A percentile compares a stretch with the other conserved stretches of the same genome.
phyloP scores from a whole-genome alignment of 805 yeast species.

The Wickerhamomyces ciferrii region DNA sequence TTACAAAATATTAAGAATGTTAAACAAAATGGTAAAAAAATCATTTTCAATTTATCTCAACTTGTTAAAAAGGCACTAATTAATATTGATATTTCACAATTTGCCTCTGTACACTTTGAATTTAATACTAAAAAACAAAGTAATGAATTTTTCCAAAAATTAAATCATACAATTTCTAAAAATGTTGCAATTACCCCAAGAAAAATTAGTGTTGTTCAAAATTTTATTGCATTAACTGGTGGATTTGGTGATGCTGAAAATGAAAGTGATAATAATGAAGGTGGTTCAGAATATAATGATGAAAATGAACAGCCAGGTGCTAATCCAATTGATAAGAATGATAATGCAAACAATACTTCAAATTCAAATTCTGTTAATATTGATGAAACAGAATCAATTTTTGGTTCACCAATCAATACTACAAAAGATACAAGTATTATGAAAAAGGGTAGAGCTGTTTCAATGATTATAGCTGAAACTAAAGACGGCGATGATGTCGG shows the following conservation, averaged over 20 bases:
- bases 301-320: slow-evolving; percentile 5
- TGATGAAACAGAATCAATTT: slow-evolving; percentile 9
- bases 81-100: slow-evolving; percentile 2
- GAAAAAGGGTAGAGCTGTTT: slow-evolving; percentile 11
- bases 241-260: background rate
- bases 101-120: slow-evolving; percentile 3
- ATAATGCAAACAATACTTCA: background rate
- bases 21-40: background rate
- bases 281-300: slow-evolving; percentile 1
- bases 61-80: slow-evolving; percentile 11
- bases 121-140: background rate
- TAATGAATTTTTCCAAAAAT: background rate
- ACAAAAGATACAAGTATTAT: slow-evolving; percentile 17
- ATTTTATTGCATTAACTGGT: slow-evolving; percentile 19
- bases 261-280: slow-evolving; percentile 5
- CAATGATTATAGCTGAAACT: slow-evolving; percentile 13
- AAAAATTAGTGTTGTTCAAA: slow-evolving; percentile 27
- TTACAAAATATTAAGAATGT: slow-evolving; percentile 3
- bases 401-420: slow-evolving; percentile 10
- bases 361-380: slow-evolving; percentile 1
- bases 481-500: background rate
- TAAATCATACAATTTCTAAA: background rate
- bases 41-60: slow-evolving; percentile 4
- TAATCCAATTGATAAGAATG: too few relatives aligned
- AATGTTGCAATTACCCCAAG: slow-evolving; percentile 9